phyloP scores from a whole-genome alignment of 768 basidiomycete genomes.

The Suillus occidentalis region DNA sequence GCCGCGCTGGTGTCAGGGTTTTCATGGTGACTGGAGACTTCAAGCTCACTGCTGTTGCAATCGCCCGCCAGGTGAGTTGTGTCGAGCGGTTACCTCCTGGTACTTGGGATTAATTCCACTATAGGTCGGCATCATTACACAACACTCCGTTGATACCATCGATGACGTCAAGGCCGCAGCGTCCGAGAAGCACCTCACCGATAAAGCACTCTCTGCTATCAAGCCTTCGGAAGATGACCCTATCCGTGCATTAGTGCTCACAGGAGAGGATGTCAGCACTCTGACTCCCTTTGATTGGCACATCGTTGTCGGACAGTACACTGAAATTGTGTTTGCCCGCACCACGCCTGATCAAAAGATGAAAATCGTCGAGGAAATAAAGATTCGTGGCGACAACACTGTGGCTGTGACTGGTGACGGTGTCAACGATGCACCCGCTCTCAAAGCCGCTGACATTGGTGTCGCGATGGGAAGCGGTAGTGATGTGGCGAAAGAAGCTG shows the following conservation, averaged over 20 bases:
- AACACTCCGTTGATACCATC: conserved; percentile 36
- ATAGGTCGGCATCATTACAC: conserved; percentile 44
- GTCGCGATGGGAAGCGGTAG: conserved; percentile 52
- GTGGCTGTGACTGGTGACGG: conserved; percentile 61
- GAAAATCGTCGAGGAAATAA: conserved; percentile 54
- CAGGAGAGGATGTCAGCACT: conserved; percentile 43
- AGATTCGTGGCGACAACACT: conserved; percentile 45
- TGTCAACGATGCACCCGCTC: conserved; percentile 50
- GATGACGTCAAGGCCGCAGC: conserved; percentile 25
- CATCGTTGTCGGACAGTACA: conserved; percentile 36
- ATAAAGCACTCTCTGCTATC: conserved; percentile 20
- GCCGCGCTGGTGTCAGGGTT: conserved; percentile 51
- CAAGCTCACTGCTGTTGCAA: conserved; percentile 51
- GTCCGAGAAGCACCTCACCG: conserved; percentile 18
- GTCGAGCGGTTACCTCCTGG: background rate
- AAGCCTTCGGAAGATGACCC: conserved; percentile 40
- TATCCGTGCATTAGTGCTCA: conserved; percentile 40
- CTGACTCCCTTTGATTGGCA: conserved; percentile 43
- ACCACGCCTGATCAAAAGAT: conserved; percentile 61
- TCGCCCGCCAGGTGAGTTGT: conserved; percentile 44
- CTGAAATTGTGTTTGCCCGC: conserved; percentile 51
- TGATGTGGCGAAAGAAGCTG: conserved; percentile 56
- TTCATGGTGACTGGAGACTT: conserved; percentile 63
- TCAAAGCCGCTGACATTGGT: conserved; percentile 56
- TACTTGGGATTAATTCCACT: conserved; percentile 6